These are phyloP conservation scores for Periconia sp. DNA, from an alignment of 2,329 filamentous ascomycete species.

Conservation along the genomic window DNA sequence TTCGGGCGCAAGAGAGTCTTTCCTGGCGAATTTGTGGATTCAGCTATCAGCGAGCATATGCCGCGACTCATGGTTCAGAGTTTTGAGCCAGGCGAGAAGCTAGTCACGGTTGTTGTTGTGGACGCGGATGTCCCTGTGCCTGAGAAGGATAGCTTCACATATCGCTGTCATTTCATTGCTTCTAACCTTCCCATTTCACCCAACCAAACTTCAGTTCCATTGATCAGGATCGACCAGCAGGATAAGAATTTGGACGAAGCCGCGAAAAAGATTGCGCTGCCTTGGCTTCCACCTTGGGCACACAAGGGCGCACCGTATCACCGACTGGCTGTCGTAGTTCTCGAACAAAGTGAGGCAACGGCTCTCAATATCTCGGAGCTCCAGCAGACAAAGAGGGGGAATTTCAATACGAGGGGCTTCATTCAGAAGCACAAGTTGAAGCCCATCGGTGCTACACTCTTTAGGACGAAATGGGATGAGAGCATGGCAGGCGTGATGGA, in stretches of 20 bases:
- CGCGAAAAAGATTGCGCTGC: constrained; percentile 67
- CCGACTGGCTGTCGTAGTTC: constrained; percentile 80
- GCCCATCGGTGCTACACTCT: constrained; percentile 83
- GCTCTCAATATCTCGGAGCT: constrained; percentile 61
- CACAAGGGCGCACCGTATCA: constrained; percentile 94
- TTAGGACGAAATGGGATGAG: constrained; percentile 90
- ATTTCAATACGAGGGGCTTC: constrained; percentile 78
- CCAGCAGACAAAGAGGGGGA: constrained; percentile 74
- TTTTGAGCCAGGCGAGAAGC: constrained; percentile 80
- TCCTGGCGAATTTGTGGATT: constrained; percentile 81
- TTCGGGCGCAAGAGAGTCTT: constrained; percentile 74
- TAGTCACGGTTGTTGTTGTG: constrained; percentile 83
- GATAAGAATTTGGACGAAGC: constrained; percentile 52
- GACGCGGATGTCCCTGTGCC: constrained; percentile 89
- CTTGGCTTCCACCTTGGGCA: constrained; percentile 85
- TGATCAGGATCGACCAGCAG: constrained; percentile 39
- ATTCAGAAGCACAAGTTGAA: constrained; percentile 71
- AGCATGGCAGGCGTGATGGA: constrained; percentile 87
- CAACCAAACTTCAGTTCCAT: constrained; percentile 45
- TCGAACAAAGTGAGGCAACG: constrained; percentile 73
- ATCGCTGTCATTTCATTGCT: constrained; percentile 87
- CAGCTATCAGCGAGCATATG: constrained; percentile 72
- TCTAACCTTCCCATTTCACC: constrained; percentile 72
- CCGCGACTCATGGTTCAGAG: constrained; percentile 83
- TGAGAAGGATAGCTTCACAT: constrained; percentile 75